A percentile compares a stretch with the other conserved stretches of the same genome.
Evolutionary conservation across 2,329 filamentous ascomycete genomes (phyloP).

Genomic region (Fusarium sp.): DNA sequence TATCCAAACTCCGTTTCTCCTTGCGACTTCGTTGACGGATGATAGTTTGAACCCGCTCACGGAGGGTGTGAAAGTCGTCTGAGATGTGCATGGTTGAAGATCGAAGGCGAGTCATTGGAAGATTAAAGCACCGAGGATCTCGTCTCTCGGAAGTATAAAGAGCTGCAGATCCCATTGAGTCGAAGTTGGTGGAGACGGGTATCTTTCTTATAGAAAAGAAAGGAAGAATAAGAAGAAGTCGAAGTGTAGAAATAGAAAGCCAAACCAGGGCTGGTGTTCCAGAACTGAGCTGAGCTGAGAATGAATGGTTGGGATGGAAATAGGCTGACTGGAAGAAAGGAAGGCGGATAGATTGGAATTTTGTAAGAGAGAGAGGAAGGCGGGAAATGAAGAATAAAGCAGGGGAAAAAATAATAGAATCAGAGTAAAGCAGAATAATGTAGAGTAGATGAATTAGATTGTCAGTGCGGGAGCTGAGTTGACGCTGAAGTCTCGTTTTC

Average conservation of each 20-base stretch:
- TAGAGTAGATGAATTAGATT: not conserved
- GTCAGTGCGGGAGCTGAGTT: not conserved
- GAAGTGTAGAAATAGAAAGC: not conserved
- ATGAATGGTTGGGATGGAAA: slow-evolving; percentile 7
- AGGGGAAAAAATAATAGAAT: not conserved
- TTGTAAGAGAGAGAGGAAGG: slow-evolving; percentile 13
- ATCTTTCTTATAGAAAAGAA: slow-evolving; percentile 14
- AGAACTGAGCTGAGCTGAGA: not conserved
- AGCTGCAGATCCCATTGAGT: slow-evolving; percentile 31
- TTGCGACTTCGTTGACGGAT: slow-evolving; percentile 57
- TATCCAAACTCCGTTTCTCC: slow-evolving; percentile 57
- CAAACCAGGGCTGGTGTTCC: slow-evolving; percentile 9
- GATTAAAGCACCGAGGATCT: slow-evolving; percentile 33
- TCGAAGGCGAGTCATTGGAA: slow-evolving; percentile 32
- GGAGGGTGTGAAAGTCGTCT: slow-evolving; percentile 59
- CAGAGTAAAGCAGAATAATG: not conserved
- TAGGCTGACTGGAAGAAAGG: slow-evolving; percentile 17
- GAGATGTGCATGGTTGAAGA: slow-evolving; percentile 52
- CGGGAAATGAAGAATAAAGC: slow-evolving; percentile 13
- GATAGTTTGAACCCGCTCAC: slow-evolving; percentile 60
- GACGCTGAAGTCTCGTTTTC: slow-evolving; percentile 13
- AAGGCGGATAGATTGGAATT: slow-evolving; percentile 14
- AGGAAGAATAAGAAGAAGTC: slow-evolving; percentile 13
- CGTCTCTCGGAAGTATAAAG: slow-evolving; percentile 31
- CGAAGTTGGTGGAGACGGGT: not conserved